Conservation (phyloP, 352 stramenopile species). For the Globisporangium takayamanum region DNA sequence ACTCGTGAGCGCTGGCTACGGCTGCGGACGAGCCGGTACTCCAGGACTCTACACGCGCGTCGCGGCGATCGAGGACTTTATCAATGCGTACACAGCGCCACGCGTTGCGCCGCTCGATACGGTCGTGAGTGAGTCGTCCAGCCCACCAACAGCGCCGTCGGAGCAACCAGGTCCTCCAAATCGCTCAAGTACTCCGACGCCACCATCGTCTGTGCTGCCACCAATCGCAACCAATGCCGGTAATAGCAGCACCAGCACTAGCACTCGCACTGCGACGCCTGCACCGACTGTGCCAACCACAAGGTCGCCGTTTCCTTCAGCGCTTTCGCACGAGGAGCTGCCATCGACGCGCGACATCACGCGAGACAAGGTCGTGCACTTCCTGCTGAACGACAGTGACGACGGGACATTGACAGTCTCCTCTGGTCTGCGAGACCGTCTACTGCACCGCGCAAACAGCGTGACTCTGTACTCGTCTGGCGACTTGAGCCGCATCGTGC, state of each 20-base stretch:
- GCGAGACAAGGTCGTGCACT: not conserved
- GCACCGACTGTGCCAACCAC: not conserved
- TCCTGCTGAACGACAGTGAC: no score
- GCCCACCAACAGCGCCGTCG: not conserved
- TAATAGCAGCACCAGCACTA: not conserved
- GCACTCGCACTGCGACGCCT: not conserved
- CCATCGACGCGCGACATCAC: not conserved
- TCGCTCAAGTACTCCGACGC: not conserved
- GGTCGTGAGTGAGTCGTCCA: not conserved
- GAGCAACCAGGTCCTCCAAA: not conserved
- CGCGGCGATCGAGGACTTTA: constrained; percentile 1
- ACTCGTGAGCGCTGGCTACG: constrained; percentile 2
- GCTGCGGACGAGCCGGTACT: not conserved
- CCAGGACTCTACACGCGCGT: constrained; percentile 3
- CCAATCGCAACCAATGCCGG: no score
- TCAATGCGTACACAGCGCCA: constrained; percentile 3
- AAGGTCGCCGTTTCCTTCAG: not conserved
- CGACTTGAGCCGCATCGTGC: no score
- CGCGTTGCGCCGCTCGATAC: no score
- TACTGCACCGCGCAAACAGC: no score
- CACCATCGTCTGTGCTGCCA: no score
- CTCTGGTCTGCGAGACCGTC: no score
- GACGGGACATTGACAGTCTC: no score
- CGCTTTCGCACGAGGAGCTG: not conserved
- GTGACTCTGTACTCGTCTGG: no score